Evolutionary conservation across 352 stramenopile genomes (phyloP).

Genomic region (Phytophthora agathidicida): DNA sequence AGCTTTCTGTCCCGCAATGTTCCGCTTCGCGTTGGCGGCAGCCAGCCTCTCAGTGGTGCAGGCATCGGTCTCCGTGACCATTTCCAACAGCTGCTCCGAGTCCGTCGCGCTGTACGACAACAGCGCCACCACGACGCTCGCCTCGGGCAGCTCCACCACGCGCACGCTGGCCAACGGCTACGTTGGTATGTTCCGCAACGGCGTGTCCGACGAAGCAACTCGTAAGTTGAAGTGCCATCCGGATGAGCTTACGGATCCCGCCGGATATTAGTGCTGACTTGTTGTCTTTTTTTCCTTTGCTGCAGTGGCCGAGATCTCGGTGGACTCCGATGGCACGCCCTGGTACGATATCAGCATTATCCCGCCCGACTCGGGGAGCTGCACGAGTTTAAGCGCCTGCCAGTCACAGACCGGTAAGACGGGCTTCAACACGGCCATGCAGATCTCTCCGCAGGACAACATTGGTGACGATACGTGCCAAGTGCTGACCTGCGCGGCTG

Average conservation of each 20-base stretch:
- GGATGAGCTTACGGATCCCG: constrained; percentile 2
- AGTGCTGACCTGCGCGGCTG: constrained; percentile 48
- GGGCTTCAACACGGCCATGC: constrained; percentile 69
- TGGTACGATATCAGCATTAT: constrained; percentile 75
- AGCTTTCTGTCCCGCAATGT: constrained; percentile 8
- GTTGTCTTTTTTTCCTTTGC: background rate
- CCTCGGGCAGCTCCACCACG: constrained; percentile 41
- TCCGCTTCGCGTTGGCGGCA: constrained; percentile 26
- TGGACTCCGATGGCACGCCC: constrained; percentile 42
- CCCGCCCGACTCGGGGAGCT: constrained; percentile 45
- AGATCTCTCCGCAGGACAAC: constrained; percentile 55
- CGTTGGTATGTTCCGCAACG: constrained; percentile 67
- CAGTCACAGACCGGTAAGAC: constrained; percentile 52
- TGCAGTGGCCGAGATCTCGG: constrained; percentile 57
- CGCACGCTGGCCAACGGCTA: constrained; percentile 47
- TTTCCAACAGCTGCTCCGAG: constrained; percentile 52
- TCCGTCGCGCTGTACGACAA: constrained; percentile 69
- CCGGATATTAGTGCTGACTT: constrained; percentile 20
- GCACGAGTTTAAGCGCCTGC: constrained; percentile 49
- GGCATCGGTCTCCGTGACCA: constrained; percentile 44
- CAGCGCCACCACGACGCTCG: constrained; percentile 42
- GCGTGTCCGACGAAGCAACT: constrained; percentile 43
- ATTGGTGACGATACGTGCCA: constrained; percentile 47
- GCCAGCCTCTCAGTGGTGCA: constrained; percentile 24
- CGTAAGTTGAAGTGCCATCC: constrained; percentile 30